Evolutionary conservation across 2,329 filamentous ascomycete species (phyloP).

Genomic region (Ophiosphaerella herpotricha): DNA sequence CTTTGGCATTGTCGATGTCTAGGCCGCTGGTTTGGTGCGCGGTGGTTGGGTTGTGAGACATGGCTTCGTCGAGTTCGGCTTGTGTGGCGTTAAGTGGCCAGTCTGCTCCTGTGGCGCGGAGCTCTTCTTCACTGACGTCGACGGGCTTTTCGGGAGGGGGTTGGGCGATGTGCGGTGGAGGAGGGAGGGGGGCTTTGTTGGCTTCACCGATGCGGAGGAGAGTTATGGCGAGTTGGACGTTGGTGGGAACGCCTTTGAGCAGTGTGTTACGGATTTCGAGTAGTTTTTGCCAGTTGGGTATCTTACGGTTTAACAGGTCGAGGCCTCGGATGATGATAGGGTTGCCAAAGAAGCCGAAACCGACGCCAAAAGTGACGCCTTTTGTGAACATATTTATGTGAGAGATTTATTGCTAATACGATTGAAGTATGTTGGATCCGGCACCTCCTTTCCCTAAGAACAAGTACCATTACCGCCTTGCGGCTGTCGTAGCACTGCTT

Average conservation of each 20-base stretch:
- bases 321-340: constrained; percentile 69
- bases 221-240: constrained; percentile 81
- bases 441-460: too few species aligned
- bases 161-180: constrained; percentile 54
- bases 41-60: constrained; percentile 51
- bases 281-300: constrained; percentile 75
- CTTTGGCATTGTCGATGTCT: constrained; percentile 57
- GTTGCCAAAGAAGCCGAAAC: constrained; percentile 79
- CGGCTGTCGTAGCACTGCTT: too few species aligned
- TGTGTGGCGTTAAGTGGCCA: constrained; percentile 64
- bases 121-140: constrained; percentile 55
- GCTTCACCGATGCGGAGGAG: constrained; percentile 80
- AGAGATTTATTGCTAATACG: too few species aligned
- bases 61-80: constrained; percentile 69
- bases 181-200: constrained; percentile 77
- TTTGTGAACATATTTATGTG: constrained; percentile 68
- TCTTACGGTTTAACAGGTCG: constrained; percentile 61
- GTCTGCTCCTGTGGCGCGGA: constrained; percentile 58
- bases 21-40: constrained; percentile 57
- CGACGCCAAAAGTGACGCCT: constrained; percentile 66
- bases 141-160: constrained; percentile 57
- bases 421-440: too few species aligned
- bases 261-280: constrained; percentile 75
- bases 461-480: too few species aligned
- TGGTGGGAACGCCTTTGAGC: constrained; percentile 81